Evolutionary conservation across 768 basidiomycete species (phyloP).

Genomic region (Termitomyces sp.): DNA sequence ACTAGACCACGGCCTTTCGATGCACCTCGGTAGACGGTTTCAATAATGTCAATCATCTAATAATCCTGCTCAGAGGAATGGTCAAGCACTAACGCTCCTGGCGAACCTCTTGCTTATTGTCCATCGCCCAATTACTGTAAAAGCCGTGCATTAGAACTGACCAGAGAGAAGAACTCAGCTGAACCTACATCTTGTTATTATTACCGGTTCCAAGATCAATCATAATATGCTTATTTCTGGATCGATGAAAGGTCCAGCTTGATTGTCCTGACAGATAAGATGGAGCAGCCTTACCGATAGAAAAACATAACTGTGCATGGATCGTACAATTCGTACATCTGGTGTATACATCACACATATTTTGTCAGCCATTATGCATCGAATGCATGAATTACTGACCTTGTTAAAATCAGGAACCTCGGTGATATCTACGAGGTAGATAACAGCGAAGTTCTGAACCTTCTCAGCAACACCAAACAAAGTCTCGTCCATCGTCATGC

Average conservation of each 20-base stretch:
- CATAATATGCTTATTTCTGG: conserved; percentile 98
- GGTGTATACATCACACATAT: neutral
- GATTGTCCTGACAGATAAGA: neutral
- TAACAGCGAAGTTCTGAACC: conserved; percentile 97
- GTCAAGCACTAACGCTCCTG: neutral
- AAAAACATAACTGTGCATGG: conserved; percentile 98
- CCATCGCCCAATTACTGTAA: conserved; percentile 95
- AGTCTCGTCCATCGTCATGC: conserved; percentile 99
- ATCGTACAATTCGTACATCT: conserved; percentile 99
- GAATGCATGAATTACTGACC: conserved; percentile 35
- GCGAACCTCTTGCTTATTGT: conserved; percentile 93
- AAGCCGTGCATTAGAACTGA: conserved; percentile 5
- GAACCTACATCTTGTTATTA: conserved; percentile 94
- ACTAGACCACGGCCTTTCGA: conserved; percentile 98
- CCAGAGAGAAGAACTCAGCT: neutral
- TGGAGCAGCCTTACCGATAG: conserved; percentile 63
- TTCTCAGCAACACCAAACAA: conserved; percentile 89
- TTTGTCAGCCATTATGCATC: neutral
- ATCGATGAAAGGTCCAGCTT: conserved; percentile 5
- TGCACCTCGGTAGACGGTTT: conserved; percentile 97
- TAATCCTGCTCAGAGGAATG: neutral
- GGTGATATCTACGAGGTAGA: conserved; percentile 93
- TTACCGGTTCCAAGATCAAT: conserved; percentile 99
- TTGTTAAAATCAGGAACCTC: conserved; percentile 99
- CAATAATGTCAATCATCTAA: conserved; percentile 94